These are phyloP conservation scores for Vachellia collinsii DNA, from an alignment of 306 rosid genomes.

Conservation along the genomic window DNA sequence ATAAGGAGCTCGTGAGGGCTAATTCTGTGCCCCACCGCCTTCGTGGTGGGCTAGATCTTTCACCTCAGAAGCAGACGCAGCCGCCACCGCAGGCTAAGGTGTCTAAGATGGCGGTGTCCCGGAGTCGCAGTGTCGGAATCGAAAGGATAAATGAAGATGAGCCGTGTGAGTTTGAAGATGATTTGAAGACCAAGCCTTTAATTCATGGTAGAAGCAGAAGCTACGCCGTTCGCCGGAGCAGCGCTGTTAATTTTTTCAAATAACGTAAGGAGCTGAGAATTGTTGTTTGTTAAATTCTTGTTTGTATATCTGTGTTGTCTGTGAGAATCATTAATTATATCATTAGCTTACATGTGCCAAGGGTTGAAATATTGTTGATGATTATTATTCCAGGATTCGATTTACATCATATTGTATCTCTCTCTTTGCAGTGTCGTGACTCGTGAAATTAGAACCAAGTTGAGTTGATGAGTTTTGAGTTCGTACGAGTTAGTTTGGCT, in stretches of 20 bases:
- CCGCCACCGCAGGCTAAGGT: neutral
- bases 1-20: conserved; percentile 56
- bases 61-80: neutral
- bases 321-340: neutral
- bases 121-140: conserved; percentile 43
- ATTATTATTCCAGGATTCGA: no score
- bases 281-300: neutral
- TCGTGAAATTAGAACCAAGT: conserved; percentile 1
- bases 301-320: neutral
- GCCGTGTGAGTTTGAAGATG: conserved; percentile 51
- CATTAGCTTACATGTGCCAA: neutral
- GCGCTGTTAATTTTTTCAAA: neutral
- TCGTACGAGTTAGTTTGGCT: neutral
- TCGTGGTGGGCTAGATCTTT: neutral
- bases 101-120: neutral
- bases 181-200: conserved; percentile 29
- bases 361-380: neutral
- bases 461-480: neutral
- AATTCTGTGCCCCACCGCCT: conserved; percentile 34
- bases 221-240: conserved; percentile 25
- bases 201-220: conserved; percentile 57
- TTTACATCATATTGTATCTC: no score
- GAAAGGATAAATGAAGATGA: conserved; percentile 74
- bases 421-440: neutral
- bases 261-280: neutral